Percentiles rank a stretch among this genome's conserved stretches.
phyloP scores from a whole-genome alignment of 2,329 filamentous ascomycete genomes.

The Pezizomycotina sp. region DNA sequence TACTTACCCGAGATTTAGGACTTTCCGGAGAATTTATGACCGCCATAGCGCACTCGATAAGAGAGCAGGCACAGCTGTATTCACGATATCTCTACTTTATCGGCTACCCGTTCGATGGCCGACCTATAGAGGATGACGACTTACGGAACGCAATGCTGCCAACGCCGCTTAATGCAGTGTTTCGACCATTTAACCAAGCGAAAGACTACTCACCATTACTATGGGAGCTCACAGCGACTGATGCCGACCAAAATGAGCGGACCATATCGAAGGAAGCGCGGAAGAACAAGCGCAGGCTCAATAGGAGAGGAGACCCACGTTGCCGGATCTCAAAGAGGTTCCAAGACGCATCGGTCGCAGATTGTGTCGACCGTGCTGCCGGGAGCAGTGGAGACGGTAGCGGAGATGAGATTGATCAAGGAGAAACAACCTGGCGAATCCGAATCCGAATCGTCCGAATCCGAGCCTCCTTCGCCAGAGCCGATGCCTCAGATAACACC shows the following conservation, averaged over 20 bases:
- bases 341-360: conserved; percentile 82
- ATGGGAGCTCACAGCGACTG: conserved; percentile 81
- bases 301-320: conserved; percentile 78
- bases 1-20: conserved; percentile 78
- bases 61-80: conserved; percentile 88
- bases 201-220: conserved; percentile 90
- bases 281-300: conserved; percentile 87
- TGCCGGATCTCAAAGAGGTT: conserved; percentile 91
- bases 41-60: conserved; percentile 92
- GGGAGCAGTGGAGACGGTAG: conserved; percentile 43
- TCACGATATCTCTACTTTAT: conserved; percentile 84
- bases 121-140: conserved; percentile 82
- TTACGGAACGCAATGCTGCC: conserved; percentile 70
- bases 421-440: conserved; percentile 63
- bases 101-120: conserved; percentile 85
- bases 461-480: conserved; percentile 30
- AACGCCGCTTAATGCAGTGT: conserved; percentile 64
- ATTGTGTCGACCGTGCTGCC: conserved; percentile 86
- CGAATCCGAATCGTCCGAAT: conserved; percentile 73
- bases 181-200: conserved; percentile 77
- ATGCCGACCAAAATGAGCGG: conserved; percentile 77
- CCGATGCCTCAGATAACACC: conserved; percentile 20
- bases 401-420: conserved; percentile 24
- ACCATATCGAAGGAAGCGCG: conserved; percentile 88
- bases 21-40: conserved; percentile 92